Evolutionary conservation across 75 land plant species (phyloP).

Genomic region (Pinus tabuliformis): DNA sequence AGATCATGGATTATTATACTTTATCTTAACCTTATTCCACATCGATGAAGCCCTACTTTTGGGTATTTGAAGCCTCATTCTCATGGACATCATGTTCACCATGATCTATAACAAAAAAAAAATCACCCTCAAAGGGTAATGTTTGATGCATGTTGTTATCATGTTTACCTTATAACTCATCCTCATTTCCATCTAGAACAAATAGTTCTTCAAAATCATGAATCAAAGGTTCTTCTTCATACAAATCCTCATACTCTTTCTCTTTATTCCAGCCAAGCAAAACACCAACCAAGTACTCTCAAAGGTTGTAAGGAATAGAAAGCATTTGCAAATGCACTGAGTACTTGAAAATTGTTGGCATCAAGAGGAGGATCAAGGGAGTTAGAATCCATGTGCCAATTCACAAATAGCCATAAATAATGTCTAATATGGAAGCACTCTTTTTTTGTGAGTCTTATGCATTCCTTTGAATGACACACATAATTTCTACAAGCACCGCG

Average conservation of each 20-base stretch:
- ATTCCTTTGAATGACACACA: conserved; percentile 74
- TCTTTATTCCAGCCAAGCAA: conserved; percentile 90
- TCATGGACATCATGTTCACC: conserved; percentile 8
- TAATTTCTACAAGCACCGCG: conserved; percentile 79
- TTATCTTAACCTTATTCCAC: background rate
- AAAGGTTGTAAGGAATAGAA: conserved; percentile 87
- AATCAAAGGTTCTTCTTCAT: conserved; percentile 16
- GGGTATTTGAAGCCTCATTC: conserved; percentile 4
- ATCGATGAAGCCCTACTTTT: background rate
- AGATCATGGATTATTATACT: background rate
- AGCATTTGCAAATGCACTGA: conserved; percentile 83
- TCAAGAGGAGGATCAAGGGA: conserved; percentile 72
- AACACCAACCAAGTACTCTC: conserved; percentile 82
- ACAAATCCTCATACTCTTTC: conserved; percentile 33
- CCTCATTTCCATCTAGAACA: conserved; percentile 7
- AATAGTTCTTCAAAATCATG: no score
- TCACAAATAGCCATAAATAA: conserved; percentile 82
- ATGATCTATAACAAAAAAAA: conserved; percentile 1
- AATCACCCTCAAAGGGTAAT: conserved; percentile 6
- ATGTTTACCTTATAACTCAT: conserved; percentile 9
- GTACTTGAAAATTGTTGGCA: conserved; percentile 85
- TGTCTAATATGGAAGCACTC: conserved; percentile 88
- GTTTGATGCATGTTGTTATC: conserved; percentile 8
- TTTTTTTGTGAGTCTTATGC: conserved; percentile 88
- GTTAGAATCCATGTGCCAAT: conserved; percentile 73